Percentiles rank a stretch among this genome's conserved stretches.
Evolutionary conservation across 2,329 filamentous ascomycete genomes (phyloP).

Genomic region (Xylaria sp.): DNA sequence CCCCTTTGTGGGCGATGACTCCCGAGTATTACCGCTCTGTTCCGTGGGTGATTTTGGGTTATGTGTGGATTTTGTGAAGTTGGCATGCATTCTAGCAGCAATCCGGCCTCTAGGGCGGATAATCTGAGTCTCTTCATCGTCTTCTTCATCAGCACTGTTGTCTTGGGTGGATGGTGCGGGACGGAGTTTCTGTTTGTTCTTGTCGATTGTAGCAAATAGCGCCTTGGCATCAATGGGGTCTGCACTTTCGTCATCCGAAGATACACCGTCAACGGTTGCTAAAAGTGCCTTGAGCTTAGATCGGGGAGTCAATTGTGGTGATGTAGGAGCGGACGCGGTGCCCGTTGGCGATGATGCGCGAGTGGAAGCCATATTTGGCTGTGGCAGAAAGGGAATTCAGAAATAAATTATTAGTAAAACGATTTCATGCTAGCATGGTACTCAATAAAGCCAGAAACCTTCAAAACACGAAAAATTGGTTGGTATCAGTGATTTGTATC

Average conservation of each 20-base stretch:
- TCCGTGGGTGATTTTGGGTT: constrained; percentile 20
- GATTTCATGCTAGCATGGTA: constrained; percentile 38
- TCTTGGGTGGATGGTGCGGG: constrained; percentile 44
- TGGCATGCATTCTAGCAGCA: constrained; percentile 50
- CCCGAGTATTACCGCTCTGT: constrained; percentile 32
- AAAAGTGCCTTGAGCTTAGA: constrained; percentile 66
- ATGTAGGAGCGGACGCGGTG: constrained; percentile 55
- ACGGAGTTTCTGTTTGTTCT: constrained; percentile 31
- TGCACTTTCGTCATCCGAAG: constrained; percentile 54
- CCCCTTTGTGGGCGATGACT: constrained; percentile 22
- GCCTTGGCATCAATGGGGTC: constrained; percentile 41
- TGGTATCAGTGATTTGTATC: constrained; percentile 5
- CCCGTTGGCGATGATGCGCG: constrained; percentile 58
- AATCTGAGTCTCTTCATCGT: constrained; percentile 53
- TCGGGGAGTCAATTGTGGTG: constrained; percentile 59
- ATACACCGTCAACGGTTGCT: constrained; percentile 58
- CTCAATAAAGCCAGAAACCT: constrained; percentile 6
- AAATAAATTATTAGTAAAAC: neutral
- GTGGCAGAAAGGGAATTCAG: constrained; percentile 30
- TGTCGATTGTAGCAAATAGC: constrained; percentile 42
- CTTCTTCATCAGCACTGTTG: constrained; percentile 51
- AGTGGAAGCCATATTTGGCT: constrained; percentile 59
- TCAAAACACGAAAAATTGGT: constrained; percentile 1
- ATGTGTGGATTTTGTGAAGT: constrained; percentile 27
- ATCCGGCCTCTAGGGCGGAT: constrained; percentile 53